Conservation (phyloP, 192 early-diverging fungal species). For the Chytriomyces sp. region DNA sequence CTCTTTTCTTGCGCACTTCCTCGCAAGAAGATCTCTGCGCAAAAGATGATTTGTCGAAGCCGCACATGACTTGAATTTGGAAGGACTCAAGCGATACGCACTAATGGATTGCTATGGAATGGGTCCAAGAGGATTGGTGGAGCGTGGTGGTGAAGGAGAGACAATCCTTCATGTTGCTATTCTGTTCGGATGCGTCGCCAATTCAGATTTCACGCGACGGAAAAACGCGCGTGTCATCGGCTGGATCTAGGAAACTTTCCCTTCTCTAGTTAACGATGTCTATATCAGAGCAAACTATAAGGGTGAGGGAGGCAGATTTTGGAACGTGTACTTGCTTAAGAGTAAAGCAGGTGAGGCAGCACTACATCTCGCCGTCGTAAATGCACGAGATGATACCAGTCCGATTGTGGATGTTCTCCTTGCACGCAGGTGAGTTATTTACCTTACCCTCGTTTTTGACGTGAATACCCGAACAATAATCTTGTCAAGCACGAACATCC, state of each 20-base stretch:
- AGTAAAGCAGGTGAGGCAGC: slow-evolving; percentile 16
- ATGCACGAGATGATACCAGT: not conserved
- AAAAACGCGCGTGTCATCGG: not conserved
- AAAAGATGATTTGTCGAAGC: too few relatives aligned
- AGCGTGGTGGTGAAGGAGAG: slow-evolving; percentile 10
- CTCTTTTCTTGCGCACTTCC: too few relatives aligned
- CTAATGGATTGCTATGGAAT: too few relatives aligned
- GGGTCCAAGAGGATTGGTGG: not conserved
- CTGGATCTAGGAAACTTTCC: slow-evolving; percentile 1
- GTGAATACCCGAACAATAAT: too few relatives aligned
- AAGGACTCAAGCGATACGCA: too few relatives aligned
- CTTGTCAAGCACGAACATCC: slow-evolving; percentile 9
- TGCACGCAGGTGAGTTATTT: not conserved
- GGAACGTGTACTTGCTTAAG: too few relatives aligned
- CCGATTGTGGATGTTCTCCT: slow-evolving; percentile 6
- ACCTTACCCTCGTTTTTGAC: not conserved
- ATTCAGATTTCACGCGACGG: too few relatives aligned
- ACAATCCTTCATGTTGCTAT: slow-evolving; percentile 20
- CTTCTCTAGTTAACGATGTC: slow-evolving; percentile 3
- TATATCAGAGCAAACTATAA: slow-evolving; percentile 3
- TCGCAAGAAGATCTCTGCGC: too few relatives aligned
- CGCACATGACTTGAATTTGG: too few relatives aligned
- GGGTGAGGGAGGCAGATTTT: not conserved
- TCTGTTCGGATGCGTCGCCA: not conserved
- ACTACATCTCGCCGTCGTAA: slow-evolving; percentile 12